Evolutionary conservation across 148 eudicot species (phyloP).

Genomic region (Suaeda aralocaspica): DNA sequence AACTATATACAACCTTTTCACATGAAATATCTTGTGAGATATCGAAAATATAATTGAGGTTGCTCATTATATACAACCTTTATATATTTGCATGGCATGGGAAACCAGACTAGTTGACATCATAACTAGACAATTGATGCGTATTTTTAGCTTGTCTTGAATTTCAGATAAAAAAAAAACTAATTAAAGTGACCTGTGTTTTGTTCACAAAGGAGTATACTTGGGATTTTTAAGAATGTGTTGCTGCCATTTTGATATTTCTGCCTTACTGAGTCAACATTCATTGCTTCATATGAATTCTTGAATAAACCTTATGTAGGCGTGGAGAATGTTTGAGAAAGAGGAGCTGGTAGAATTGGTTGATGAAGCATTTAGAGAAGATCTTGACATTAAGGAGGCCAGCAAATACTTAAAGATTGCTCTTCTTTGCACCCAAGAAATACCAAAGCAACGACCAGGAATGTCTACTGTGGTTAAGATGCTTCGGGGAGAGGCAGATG

Average conservation of each 20-base stretch:
- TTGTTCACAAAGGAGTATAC: background rate
- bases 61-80: too few relatives aligned
- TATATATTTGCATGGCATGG: too few relatives aligned
- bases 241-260: too few relatives aligned
- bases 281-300: background rate
- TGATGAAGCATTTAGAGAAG: constrained; percentile 43
- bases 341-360: constrained; percentile 37
- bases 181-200: background rate
- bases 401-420: constrained; percentile 47
- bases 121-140: too few relatives aligned
- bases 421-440: constrained; percentile 70
- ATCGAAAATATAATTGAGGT: too few relatives aligned
- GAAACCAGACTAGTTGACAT: too few relatives aligned
- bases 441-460: constrained; percentile 52
- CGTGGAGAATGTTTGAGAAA: constrained; percentile 49
- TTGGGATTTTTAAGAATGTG: background rate
- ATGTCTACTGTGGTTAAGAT: constrained; percentile 58
- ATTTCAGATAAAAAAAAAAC: background rate
- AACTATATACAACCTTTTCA: too few relatives aligned
- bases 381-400: constrained; percentile 48
- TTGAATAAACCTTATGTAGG: constrained; percentile 40
- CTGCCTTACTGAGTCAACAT: too few relatives aligned
- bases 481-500: constrained; percentile 53
- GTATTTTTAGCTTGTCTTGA: too few relatives aligned
- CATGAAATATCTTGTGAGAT: too few relatives aligned